phyloP scores from a whole-genome alignment of 148 eudicot genomes.

The Dianthus caryophyllus region DNA sequence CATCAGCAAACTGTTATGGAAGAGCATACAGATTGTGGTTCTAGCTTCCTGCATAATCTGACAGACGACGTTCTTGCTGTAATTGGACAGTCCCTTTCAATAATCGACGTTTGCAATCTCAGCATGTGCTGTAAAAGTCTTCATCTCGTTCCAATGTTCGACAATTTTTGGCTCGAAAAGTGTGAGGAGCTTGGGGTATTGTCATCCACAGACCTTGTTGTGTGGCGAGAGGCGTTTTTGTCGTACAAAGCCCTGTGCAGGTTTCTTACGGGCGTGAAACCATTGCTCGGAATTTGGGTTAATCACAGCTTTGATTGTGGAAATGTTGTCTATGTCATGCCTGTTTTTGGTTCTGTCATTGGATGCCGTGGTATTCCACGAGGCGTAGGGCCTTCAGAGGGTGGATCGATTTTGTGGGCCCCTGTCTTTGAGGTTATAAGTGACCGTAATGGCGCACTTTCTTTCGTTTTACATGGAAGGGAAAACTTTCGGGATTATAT shows the following conservation, averaged over 20 bases:
- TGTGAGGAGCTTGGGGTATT: conserved; percentile 54
- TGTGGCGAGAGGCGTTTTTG: conserved; percentile 57
- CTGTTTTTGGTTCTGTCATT: conserved; percentile 70
- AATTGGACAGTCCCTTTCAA: conserved; percentile 53
- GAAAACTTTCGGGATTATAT: conserved; percentile 50
- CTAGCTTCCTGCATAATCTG: conserved; percentile 51
- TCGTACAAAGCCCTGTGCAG: conserved; percentile 68
- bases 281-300: conserved; percentile 81
- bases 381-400: conserved; percentile 67
- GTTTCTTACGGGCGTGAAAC: conserved; percentile 50
- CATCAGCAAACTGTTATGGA: conserved; percentile 36
- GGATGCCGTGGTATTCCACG: conserved; percentile 83
- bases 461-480: conserved; percentile 65
- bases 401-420: conserved; percentile 74
- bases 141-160: conserved; percentile 37
- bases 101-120: conserved; percentile 59
- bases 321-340: conserved; percentile 85
- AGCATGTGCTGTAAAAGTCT: conserved; percentile 57
- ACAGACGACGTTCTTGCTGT: conserved; percentile 61
- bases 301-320: conserved; percentile 89
- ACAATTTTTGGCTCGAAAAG: conserved; percentile 64
- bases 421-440: conserved; percentile 75
- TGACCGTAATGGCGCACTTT: conserved; percentile 49
- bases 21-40: conserved; percentile 35
- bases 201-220: conserved; percentile 42